phyloP scores from a whole-genome alignment of 2,329 filamentous ascomycete species.

The Colletotrichum tofieldiae region DNA sequence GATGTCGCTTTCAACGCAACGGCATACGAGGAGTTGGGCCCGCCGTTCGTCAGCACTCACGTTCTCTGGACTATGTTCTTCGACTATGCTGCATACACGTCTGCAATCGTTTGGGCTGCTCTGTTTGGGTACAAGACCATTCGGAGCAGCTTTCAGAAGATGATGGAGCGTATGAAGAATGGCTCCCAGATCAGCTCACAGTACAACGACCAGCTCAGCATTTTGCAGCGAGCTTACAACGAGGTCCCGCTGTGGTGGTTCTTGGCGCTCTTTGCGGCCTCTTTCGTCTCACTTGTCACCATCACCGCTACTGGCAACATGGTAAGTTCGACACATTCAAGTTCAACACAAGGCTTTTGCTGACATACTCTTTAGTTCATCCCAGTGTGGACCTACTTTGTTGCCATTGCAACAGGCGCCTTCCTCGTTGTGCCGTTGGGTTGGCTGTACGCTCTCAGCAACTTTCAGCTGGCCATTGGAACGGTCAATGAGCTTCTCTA shows the following conservation, averaged over 20 bases:
- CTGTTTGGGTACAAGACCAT: slow-evolving; percentile 60
- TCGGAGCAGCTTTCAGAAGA: slow-evolving; percentile 52
- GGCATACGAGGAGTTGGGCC: slow-evolving; percentile 70
- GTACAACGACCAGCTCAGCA: slow-evolving; percentile 72
- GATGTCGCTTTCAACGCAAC: slow-evolving; percentile 71
- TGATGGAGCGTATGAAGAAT: slow-evolving; percentile 50
- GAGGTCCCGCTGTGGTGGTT: slow-evolving; percentile 76
- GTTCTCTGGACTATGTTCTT: slow-evolving; percentile 39
- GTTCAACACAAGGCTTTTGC: background rate
- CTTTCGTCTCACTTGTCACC: slow-evolving; percentile 61
- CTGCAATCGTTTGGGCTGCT: slow-evolving; percentile 66
- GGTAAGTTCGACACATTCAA: background rate
- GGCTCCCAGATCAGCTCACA: slow-evolving; percentile 64
- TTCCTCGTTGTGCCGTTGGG: slow-evolving; percentile 70
- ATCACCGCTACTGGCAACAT: slow-evolving; percentile 67
- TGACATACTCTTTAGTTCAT: slow-evolving; percentile 58
- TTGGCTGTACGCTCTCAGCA: slow-evolving; percentile 74
- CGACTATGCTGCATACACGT: slow-evolving; percentile 67
- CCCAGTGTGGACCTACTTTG: slow-evolving; percentile 72
- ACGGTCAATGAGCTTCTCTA: slow-evolving; percentile 70
- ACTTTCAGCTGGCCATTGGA: slow-evolving; percentile 57
- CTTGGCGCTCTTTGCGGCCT: slow-evolving; percentile 62
- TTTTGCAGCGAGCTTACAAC: slow-evolving; percentile 70
- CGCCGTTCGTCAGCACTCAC: slow-evolving; percentile 63
- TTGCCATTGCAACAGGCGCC: slow-evolving; percentile 69